Evolutionary conservation across 2,329 filamentous ascomycete genomes (phyloP).

Genomic region (Arthrinium puccinioides): DNA sequence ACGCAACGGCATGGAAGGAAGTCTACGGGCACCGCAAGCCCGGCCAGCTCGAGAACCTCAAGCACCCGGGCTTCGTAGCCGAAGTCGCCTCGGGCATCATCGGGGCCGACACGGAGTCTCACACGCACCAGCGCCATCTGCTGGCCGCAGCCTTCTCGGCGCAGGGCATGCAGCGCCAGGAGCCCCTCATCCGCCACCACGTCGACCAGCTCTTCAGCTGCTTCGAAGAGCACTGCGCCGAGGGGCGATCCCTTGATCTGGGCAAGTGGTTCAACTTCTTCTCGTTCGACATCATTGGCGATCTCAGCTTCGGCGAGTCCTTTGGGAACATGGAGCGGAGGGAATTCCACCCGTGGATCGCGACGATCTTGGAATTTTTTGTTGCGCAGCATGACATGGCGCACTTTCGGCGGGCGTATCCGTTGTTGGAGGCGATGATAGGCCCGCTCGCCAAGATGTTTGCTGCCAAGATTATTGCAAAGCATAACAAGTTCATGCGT

Average conservation of each 20-base stretch:
- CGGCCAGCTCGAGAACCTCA: neutral
- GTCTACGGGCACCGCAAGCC: constrained; percentile 1
- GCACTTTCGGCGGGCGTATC: constrained; percentile 1
- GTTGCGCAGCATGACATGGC: neutral
- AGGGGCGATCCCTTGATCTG: neutral
- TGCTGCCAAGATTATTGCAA: neutral
- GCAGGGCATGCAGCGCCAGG: constrained; percentile 1
- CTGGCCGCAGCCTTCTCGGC: constrained; percentile 1
- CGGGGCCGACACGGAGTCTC: neutral
- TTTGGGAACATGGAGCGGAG: constrained; percentile 1
- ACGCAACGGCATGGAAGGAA: neutral
- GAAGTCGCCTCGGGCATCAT: neutral
- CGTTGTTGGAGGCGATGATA: neutral
- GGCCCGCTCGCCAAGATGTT: neutral
- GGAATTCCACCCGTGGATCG: constrained; percentile 1
- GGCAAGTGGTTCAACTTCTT: neutral
- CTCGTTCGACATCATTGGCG: constrained; percentile 1
- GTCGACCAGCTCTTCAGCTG: constrained; percentile 1
- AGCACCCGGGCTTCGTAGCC: constrained; percentile 1
- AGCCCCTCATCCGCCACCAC: neutral
- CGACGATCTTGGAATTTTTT: neutral
- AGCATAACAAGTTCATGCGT: neutral
- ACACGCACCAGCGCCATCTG: neutral
- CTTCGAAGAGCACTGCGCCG: neutral
- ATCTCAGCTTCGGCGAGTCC: neutral